Percentiles rank a stretch among this genome's conserved stretches.
Evolutionary conservation across 495 filamentous ascomycete species (phyloP).

Genomic region (Cercophora sp.): DNA sequence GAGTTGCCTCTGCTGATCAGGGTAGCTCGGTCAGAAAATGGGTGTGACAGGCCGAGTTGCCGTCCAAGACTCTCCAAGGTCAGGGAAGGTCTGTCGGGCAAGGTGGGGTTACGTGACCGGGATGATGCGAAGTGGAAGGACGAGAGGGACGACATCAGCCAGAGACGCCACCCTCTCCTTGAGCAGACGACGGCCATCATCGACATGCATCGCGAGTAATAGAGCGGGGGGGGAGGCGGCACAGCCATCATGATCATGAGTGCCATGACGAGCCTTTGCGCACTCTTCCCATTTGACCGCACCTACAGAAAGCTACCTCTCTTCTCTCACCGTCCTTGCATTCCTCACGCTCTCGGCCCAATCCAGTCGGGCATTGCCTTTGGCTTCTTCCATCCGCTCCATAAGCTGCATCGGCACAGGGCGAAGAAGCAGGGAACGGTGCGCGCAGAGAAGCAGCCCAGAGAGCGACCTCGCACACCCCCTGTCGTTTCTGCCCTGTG

Average conservation of each 20-base stretch:
- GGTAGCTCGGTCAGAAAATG: conserved; percentile 13
- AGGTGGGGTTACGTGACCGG: background rate
- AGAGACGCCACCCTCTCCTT: conserved; percentile 23
- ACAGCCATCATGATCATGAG: background rate
- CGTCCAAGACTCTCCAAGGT: background rate
- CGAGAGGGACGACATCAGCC: conserved; percentile 14
- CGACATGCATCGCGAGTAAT: too few species aligned
- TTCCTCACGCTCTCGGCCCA: conserved; percentile 2
- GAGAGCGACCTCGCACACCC: background rate
- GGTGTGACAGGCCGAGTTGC: too few species aligned
- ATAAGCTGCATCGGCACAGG: background rate
- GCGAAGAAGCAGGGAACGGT: conserved; percentile 3
- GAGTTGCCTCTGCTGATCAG: conserved; percentile 1
- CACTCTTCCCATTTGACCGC: conserved; percentile 6
- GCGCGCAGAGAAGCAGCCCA: background rate
- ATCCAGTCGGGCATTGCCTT: conserved; percentile 8
- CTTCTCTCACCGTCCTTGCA: conserved; percentile 14
- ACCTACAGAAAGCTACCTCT: background rate
- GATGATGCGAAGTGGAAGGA: background rate
- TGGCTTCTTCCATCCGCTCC: background rate
- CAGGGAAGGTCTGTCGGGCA: background rate
- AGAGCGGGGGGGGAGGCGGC: background rate
- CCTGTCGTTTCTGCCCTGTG: background rate
- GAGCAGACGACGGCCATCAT: too few species aligned
- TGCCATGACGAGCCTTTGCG: too few species aligned